A percentile compares a stretch with the other conserved stretches of the same genome.
Conservation (phyloP, 2,329 filamentous ascomycete species). For the Moelleriella libera region DNA sequence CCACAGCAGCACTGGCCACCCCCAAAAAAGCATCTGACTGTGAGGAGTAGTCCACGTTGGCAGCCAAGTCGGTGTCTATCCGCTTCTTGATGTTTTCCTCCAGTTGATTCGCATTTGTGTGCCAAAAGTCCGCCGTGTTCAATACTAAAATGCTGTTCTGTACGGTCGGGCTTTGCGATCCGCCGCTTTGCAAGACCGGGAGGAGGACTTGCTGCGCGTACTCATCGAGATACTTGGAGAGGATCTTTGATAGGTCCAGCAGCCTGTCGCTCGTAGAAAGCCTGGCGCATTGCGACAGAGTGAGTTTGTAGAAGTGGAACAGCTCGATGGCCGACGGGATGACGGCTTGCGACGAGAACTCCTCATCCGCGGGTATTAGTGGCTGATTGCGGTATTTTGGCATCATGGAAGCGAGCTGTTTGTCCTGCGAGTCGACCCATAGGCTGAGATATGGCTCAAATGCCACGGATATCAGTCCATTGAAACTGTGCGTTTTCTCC, state of each 20-base stretch:
- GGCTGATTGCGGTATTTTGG: conserved; percentile 78
- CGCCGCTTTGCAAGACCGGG: conserved; percentile 48
- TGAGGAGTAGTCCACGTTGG: conserved; percentile 74
- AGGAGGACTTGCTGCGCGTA: conserved; percentile 90
- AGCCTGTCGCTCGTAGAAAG: conserved; percentile 82
- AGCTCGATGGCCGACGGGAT: conserved; percentile 90
- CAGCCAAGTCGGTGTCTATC: conserved; percentile 64
- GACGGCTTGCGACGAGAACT: conserved; percentile 81
- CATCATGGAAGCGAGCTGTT: conserved; percentile 68
- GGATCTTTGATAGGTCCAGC: conserved; percentile 68
- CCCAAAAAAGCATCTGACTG: conserved; percentile 94
- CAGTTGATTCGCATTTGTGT: conserved; percentile 79
- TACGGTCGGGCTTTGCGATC: conserved; percentile 36
- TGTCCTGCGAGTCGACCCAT: conserved; percentile 95
- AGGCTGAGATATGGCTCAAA: conserved; percentile 95
- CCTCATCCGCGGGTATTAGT: conserved; percentile 69
- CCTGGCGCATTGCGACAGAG: conserved; percentile 88
- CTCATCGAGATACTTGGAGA: conserved; percentile 88
- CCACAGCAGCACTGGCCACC: conserved; percentile 76
- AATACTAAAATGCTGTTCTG: conserved; percentile 76
- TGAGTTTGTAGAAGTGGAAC: conserved; percentile 92
- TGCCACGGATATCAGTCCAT: conserved; percentile 84
- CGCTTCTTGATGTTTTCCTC: conserved; percentile 89
- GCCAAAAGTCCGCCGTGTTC: conserved; percentile 97
- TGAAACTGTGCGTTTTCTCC: conserved; percentile 64